Conservation (phyloP, 441 rosid genomes). For the Hura crepitans region DNA sequence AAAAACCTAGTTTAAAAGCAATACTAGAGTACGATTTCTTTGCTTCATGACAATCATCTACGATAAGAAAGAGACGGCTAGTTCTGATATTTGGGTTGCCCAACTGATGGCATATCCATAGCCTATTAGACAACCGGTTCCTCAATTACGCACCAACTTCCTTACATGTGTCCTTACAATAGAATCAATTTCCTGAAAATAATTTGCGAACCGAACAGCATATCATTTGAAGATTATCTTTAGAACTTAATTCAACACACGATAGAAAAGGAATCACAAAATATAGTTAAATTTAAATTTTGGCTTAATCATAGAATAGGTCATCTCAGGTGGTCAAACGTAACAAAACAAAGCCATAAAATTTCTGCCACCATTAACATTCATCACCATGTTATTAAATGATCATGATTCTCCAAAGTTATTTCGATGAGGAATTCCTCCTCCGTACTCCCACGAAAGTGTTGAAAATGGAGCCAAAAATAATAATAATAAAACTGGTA, state of each 20-base stretch:
- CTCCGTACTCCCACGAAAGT: slow-evolving; percentile 15
- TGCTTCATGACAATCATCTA: too few relatives aligned
- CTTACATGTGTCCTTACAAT: neutral
- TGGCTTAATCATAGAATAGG: slow-evolving; percentile 12
- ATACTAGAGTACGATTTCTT: too few relatives aligned
- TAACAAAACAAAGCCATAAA: slow-evolving; percentile 22
- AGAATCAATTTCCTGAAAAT: neutral
- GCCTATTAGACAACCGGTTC: too few relatives aligned
- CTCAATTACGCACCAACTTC: neutral
- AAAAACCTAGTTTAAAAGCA: too few relatives aligned
- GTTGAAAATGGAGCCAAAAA: slow-evolving; percentile 19
- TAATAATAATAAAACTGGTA: slow-evolving; percentile 17
- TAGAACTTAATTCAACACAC: neutral
- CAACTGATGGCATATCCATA: neutral
- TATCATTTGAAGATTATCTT: neutral
- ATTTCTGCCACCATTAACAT: slow-evolving; percentile 14
- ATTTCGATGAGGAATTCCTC: slow-evolving; percentile 28
- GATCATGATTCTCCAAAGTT: slow-evolving; percentile 20
- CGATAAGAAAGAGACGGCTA: too few relatives aligned
- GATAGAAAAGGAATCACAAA: neutral
- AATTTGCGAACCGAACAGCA: neutral
- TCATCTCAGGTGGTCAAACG: slow-evolving; percentile 12
- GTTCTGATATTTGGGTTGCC: neutral
- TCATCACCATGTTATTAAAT: slow-evolving; percentile 27
- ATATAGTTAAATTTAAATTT: slow-evolving; percentile 14